These are phyloP conservation scores for Urochloa ruziziensis DNA, from an alignment of 176 grass and related monocot genomes.

Conservation along the genomic window DNA sequence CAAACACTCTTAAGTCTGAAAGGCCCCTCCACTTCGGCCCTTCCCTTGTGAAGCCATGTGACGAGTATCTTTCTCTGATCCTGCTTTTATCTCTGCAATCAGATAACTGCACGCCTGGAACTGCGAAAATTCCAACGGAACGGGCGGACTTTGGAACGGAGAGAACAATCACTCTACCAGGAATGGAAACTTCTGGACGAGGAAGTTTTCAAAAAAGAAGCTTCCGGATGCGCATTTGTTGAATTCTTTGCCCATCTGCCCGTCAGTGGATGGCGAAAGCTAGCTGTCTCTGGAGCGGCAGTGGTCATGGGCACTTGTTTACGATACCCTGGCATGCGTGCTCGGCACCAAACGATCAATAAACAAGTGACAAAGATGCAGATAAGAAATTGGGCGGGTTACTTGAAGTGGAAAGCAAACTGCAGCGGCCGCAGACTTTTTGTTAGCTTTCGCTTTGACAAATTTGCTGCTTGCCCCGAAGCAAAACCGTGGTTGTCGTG, in stretches of 20 bases:
- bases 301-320: background rate
- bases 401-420: conserved; percentile 27
- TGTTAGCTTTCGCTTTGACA: background rate
- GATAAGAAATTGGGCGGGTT: background rate
- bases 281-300: background rate
- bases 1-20: background rate
- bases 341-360: background rate
- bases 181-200: conserved; percentile 13
- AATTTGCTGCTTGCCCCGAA: background rate
- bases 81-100: background rate
- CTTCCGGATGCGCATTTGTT: conserved; percentile 5
- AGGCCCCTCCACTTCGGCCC: background rate
- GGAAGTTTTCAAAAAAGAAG: background rate
- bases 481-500: background rate
- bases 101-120: background rate
- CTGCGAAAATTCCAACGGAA: background rate
- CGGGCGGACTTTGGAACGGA: background rate
- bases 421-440: background rate
- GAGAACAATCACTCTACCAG: background rate
- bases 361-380: background rate
- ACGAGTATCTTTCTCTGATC: background rate
- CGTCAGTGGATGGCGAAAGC: conserved; percentile 4
- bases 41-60: background rate
- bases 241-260: background rate
- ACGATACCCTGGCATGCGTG: background rate